Evolutionary conservation across 441 rosid species (phyloP).

Genomic region (Isatis lusitanica): DNA sequence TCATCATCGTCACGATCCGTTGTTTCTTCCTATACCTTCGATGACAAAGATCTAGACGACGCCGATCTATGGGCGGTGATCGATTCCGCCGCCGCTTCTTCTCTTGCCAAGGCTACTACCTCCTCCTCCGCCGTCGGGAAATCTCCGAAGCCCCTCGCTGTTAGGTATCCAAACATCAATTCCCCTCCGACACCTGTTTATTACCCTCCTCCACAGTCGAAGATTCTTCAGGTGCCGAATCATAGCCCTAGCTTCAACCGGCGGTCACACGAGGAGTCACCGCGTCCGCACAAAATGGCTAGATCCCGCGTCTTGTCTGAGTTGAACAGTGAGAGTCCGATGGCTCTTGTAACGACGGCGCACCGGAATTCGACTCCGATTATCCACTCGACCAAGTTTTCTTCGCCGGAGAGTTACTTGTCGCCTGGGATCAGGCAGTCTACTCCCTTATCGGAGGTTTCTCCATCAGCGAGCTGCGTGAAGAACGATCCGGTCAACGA

Average conservation of each 20-base stretch:
- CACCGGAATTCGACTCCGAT: slow-evolving; percentile 38
- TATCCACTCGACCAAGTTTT: slow-evolving; percentile 15
- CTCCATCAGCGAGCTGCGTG: slow-evolving; percentile 45
- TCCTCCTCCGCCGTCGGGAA: slow-evolving; percentile 48
- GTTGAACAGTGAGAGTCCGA: slow-evolving; percentile 53
- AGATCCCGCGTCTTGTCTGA: slow-evolving; percentile 50
- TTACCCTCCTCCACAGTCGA: slow-evolving; percentile 45
- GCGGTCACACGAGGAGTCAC: slow-evolving; percentile 32
- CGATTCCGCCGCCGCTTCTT: slow-evolving; percentile 83
- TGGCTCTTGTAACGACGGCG: slow-evolving; percentile 46
- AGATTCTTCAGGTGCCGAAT: slow-evolving; percentile 36
- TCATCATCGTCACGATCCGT: slow-evolving; percentile 44
- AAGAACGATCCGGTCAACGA: slow-evolving; percentile 44
- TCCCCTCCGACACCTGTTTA: slow-evolving; percentile 62
- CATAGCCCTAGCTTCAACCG: slow-evolving; percentile 7
- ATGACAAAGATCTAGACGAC: slow-evolving; percentile 87
- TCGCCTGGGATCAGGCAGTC: slow-evolving; percentile 65
- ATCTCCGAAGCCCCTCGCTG: slow-evolving; percentile 56
- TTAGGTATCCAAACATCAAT: slow-evolving; percentile 55
- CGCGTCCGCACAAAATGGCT: slow-evolving; percentile 56
- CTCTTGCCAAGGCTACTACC: slow-evolving; percentile 29
- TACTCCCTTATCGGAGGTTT: slow-evolving; percentile 37
- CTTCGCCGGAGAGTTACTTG: slow-evolving; percentile 58
- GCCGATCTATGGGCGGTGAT: slow-evolving; percentile 90
- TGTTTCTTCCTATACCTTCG: slow-evolving; percentile 47